Conservation (phyloP, 2,329 filamentous ascomycete species). For the Curvularia hawaiiensis region DNA sequence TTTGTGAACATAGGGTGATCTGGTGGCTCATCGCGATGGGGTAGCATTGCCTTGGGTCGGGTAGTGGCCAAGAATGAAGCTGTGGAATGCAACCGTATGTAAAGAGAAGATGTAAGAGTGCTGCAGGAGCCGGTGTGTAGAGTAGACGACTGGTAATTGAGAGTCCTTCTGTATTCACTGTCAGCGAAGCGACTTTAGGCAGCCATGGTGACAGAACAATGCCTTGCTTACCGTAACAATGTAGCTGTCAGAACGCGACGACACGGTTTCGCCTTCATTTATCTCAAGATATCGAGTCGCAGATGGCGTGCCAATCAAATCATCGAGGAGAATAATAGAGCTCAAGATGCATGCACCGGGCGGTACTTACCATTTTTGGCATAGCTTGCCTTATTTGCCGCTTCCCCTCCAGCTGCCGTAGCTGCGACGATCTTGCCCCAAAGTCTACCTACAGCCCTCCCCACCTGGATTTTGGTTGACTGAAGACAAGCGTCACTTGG, state of each 20-base stretch:
- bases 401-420: conserved; percentile 6
- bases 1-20: neutral
- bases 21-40: no score
- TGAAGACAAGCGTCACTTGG: neutral
- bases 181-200: conserved; percentile 3
- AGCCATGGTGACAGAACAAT: conserved; percentile 18
- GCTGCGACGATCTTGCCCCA: conserved; percentile 10
- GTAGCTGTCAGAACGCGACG: neutral
- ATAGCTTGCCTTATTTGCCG: neutral
- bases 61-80: conserved; percentile 2
- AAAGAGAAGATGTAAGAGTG: conserved; percentile 3
- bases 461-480: neutral
- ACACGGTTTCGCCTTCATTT: conserved; percentile 6
- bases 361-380: neutral
- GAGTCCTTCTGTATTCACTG: conserved; percentile 11
- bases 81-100: conserved; percentile 15
- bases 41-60: neutral
- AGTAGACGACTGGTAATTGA: conserved; percentile 6
- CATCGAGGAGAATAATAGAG: neutral
- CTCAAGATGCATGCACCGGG: neutral
- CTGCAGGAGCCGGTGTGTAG: conserved; percentile 9
- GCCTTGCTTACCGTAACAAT: neutral
- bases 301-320: conserved; percentile 7
- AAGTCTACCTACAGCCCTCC: neutral
- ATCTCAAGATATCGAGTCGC: neutral